Evolutionary conservation across 768 basidiomycete genomes (phyloP).

Genomic region (Flagelloscypha sp.): DNA sequence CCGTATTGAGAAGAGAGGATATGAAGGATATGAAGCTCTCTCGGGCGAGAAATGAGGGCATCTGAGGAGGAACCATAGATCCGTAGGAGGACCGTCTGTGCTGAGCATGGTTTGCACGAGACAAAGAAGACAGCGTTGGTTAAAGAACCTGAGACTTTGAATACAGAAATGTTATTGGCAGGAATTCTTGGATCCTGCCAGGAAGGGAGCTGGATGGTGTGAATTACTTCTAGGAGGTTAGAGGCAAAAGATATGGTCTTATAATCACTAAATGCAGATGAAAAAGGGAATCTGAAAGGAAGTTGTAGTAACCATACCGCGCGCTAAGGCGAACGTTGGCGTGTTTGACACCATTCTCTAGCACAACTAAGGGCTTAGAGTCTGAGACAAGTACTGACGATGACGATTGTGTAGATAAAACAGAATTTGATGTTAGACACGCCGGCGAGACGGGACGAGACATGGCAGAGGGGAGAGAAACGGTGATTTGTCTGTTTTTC

Average conservation of each 20-base stretch:
- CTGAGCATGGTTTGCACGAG: conserved; percentile 58
- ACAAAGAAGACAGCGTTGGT: conserved; percentile 98
- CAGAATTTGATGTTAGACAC: no score
- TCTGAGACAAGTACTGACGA: no score
- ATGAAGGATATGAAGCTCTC: conserved; percentile 84
- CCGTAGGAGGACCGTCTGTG: conserved; percentile 73
- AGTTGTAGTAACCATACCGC: no score
- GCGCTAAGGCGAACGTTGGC: no score
- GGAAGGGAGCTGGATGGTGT: conserved; percentile 43
- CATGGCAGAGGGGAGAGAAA: no score
- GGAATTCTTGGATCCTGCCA: conserved; percentile 47
- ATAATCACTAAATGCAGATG: conserved; percentile 44
- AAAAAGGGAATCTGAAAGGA: no score
- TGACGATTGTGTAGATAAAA: no score
- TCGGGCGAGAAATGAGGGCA: conserved; percentile 77
- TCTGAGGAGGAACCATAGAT: conserved; percentile 88
- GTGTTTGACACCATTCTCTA: no score
- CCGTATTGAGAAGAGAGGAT: conserved; percentile 80
- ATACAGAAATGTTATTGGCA: conserved; percentile 47
- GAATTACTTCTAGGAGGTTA: conserved; percentile 48
- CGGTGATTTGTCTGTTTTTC: no score
- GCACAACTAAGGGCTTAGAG: no score
- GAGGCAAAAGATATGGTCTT: conserved; percentile 48
- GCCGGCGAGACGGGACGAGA: no score
- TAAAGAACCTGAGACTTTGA: conserved; percentile 82